These are phyloP conservation scores for Camillea tinctor DNA, from an alignment of 2,329 filamentous ascomycete species.

Conservation along the genomic window DNA sequence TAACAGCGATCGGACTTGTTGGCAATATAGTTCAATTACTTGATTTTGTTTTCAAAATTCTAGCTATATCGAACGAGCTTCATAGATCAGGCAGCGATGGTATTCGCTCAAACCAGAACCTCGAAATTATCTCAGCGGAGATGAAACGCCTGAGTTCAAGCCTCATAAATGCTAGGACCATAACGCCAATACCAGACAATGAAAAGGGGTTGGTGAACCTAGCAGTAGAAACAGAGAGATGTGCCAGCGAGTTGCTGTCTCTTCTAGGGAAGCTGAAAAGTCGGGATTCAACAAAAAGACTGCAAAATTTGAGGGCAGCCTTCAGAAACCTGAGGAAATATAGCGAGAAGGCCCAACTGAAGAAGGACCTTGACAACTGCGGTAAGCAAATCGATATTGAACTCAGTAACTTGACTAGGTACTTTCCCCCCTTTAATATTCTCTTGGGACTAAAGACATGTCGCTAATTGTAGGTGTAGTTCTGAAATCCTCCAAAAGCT, in stretches of 20 bases:
- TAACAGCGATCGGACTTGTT: conserved; percentile 12
- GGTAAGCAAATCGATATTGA: conserved; percentile 9
- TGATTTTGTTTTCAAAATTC: conserved; percentile 7
- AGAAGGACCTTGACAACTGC: conserved; percentile 5
- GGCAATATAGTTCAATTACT: conserved; percentile 16
- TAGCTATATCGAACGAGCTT: conserved; percentile 9
- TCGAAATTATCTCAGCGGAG: conserved; percentile 6
- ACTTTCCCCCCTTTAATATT: background rate
- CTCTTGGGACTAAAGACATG: background rate
- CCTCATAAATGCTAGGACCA: background rate
- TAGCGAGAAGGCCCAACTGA: conserved; percentile 4
- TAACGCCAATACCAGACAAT: conserved; percentile 4
- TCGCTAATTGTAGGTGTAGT: background rate
- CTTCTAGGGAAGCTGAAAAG: conserved; percentile 8
- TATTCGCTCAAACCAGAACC: conserved; percentile 5
- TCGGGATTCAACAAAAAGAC: background rate
- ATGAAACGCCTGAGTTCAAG: conserved; percentile 7
- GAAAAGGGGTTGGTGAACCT: conserved; percentile 7
- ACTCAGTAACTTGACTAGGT: conserved; percentile 10
- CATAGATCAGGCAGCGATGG: conserved; percentile 4
- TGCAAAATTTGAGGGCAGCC: conserved; percentile 2
- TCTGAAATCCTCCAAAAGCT: background rate
- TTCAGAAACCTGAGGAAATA: conserved; percentile 1
- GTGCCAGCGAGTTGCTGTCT: conserved; percentile 7
- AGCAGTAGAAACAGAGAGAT: conserved; percentile 6